phyloP scores from a whole-genome alignment of 352 stramenopile genomes.

The Globisporangium iwayamae region DNA sequence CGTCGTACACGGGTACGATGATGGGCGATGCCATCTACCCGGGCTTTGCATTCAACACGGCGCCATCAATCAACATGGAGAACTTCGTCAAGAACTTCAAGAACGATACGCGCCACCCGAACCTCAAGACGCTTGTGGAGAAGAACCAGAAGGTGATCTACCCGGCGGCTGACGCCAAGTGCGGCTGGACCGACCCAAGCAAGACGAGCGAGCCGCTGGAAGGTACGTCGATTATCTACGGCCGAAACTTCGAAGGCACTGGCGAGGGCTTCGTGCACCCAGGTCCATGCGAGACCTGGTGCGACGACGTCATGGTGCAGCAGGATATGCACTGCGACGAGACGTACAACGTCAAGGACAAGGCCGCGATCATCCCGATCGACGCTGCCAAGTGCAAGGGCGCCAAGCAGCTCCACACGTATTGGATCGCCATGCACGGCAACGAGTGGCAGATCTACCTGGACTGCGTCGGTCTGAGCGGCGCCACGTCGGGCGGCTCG shows the following conservation, averaged over 20 bases:
- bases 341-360: constrained; percentile 34
- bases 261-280: constrained; percentile 17
- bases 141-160: constrained; percentile 32
- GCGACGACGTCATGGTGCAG: constrained; percentile 30
- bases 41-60: constrained; percentile 30
- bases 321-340: constrained; percentile 31
- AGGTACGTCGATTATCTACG: constrained; percentile 39
- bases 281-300: constrained; percentile 54
- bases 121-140: constrained; percentile 30
- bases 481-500: constrained; percentile 8
- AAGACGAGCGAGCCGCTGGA: constrained; percentile 28
- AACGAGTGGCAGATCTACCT: constrained; percentile 56
- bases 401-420: constrained; percentile 41
- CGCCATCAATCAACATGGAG: constrained; percentile 26
- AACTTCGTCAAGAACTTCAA: constrained; percentile 37
- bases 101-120: constrained; percentile 36
- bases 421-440: constrained; percentile 54
- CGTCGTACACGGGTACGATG: constrained; percentile 39
- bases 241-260: constrained; percentile 27
- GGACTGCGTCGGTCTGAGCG: constrained; percentile 24
- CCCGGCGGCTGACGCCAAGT: constrained; percentile 23
- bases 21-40: constrained; percentile 33
- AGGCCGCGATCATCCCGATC: constrained; percentile 33
- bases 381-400: constrained; percentile 37
- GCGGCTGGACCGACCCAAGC: constrained; percentile 38